Evolutionary conservation across 805 yeast genomes (phyloP), one percentile per base, ranked within the genome.

Genomic region (Barnettozyma wickerhamii): DNA sequence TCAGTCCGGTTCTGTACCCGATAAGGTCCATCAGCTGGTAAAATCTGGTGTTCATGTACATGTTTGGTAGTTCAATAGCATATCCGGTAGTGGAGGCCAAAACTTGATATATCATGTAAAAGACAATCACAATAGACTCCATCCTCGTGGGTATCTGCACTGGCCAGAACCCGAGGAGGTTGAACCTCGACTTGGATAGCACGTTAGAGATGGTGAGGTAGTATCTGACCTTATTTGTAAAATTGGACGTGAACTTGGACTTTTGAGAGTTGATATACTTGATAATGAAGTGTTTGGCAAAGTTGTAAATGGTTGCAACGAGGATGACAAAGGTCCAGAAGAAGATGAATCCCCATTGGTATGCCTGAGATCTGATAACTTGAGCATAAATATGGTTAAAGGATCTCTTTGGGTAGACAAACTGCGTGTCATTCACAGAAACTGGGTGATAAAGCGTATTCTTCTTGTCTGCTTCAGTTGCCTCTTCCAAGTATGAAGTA

Each of bases 1-100:
- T 61, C 15, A 77, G 41, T 35, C 74, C 82, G 6, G 75, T 62
- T 58, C 86, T 67, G 55, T 77, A 81, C 31, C 75, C 78, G 14
- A 80, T 61, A 40, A 68, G 43, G 33, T 60, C 68, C 41, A 61
- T 35, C 13, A 61, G 51, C 40, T 59, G 62, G 43, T 47, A 52
- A 17, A 24, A 38, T 13, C 41, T 41, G 38, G 60, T 55, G 56
- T 68, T 45, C 60, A 54, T 19, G 53, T 55, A 68, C 5, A 68
- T 65, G 43, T 68, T 68, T n/a, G 74, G 70, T 14, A 63, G 37
- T 9, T 54, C 55, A 13, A 68, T 48, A 6, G 54, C 35, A 47
- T 64, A 68, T 4, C 67, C 68, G 3, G 70, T 59, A 7, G 63
- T 51, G 5, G 58, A 48, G 2, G 63, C 58, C 9, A 71, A 50